phyloP scores from a whole-genome alignment of 768 basidiomycete species.

The Tricholoma bakamatsutake region DNA sequence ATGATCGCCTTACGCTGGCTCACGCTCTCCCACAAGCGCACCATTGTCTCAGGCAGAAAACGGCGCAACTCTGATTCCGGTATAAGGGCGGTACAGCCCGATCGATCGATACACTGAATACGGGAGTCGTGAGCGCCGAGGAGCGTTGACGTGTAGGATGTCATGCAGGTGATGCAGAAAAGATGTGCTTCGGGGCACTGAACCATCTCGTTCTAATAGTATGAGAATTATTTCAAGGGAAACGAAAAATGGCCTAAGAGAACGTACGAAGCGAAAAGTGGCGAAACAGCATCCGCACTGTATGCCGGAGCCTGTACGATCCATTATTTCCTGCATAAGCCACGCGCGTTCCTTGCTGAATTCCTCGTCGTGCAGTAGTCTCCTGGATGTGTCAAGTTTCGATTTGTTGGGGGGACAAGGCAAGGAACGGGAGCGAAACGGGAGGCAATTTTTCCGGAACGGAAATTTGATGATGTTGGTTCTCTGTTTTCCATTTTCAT shows the following conservation, averaged over 20 bases:
- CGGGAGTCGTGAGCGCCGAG: constrained; percentile 52
- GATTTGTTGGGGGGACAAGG: background rate
- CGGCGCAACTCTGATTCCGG: constrained; percentile 60
- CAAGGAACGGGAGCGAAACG: background rate
- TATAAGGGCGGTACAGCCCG: constrained; percentile 62
- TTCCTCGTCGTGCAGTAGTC: constrained; percentile 31
- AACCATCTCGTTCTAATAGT: constrained; percentile 63
- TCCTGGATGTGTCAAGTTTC: background rate
- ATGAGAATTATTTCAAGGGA: background rate
- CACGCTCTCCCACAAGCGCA: constrained; percentile 64
- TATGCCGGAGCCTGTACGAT: constrained; percentile 43
- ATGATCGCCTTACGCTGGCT: constrained; percentile 73
- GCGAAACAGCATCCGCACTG: constrained; percentile 88
- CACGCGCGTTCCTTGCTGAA: constrained; percentile 39
- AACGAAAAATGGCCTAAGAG: too few relatives aligned
- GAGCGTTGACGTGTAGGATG: constrained; percentile 54
- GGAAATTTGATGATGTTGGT: background rate
- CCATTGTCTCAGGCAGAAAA: constrained; percentile 57
- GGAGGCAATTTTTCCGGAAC: background rate
- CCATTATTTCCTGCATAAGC: constrained; percentile 24
- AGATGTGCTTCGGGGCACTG: constrained; percentile 86
- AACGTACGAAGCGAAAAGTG: constrained; percentile 53
- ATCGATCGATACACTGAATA: constrained; percentile 72
- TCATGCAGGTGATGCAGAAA: constrained; percentile 72
- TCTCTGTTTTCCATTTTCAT: constrained; percentile 7